A percentile compares a stretch with the other conserved stretches of the same genome.
Conservation (phyloP, 1,284 basidiomycete species). For the Phellopilus nigrolimitatus region DNA sequence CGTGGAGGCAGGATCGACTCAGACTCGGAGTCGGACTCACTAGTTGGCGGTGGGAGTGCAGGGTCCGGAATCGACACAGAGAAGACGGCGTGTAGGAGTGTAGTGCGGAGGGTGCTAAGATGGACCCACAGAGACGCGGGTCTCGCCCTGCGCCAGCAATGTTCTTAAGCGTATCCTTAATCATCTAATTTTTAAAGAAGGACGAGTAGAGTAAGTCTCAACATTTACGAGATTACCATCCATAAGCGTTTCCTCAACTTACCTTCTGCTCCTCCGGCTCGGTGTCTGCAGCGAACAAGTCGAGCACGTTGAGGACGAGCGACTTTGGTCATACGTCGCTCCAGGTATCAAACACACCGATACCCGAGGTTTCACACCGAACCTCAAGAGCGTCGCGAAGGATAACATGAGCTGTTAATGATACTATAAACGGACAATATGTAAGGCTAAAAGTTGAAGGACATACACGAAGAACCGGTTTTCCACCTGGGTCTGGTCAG, state of each 20-base stretch:
- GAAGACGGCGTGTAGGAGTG: slow-evolving; percentile 7
- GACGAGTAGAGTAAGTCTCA: no score
- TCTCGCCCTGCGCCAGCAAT: slow-evolving; percentile 49
- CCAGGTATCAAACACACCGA: slow-evolving; percentile 56
- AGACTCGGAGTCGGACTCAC: slow-evolving; percentile 28
- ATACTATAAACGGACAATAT: neutral
- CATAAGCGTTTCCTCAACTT: no score
- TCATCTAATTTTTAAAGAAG: slow-evolving; percentile 34
- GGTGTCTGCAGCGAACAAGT: slow-evolving; percentile 43
- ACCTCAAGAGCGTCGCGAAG: slow-evolving; percentile 50
- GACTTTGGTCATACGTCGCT: slow-evolving; percentile 58
- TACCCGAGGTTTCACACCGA: slow-evolving; percentile 50
- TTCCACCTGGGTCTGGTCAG: slow-evolving; percentile 46
- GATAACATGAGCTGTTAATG: slow-evolving; percentile 70
- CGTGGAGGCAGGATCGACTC: slow-evolving; percentile 55
- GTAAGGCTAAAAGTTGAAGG: neutral
- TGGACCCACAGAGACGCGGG: slow-evolving; percentile 57
- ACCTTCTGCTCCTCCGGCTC: slow-evolving; percentile 33
- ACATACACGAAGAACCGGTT: slow-evolving; percentile 43
- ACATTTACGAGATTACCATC: no score
- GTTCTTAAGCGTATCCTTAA: slow-evolving; percentile 45
- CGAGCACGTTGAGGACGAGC: slow-evolving; percentile 53
- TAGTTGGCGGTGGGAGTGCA: slow-evolving; percentile 27
- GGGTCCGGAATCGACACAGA: slow-evolving; percentile 23
- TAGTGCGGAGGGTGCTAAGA: slow-evolving; percentile 44